phyloP scores from a whole-genome alignment of 805 yeast species.

The Grigorovia jiainica region DNA sequence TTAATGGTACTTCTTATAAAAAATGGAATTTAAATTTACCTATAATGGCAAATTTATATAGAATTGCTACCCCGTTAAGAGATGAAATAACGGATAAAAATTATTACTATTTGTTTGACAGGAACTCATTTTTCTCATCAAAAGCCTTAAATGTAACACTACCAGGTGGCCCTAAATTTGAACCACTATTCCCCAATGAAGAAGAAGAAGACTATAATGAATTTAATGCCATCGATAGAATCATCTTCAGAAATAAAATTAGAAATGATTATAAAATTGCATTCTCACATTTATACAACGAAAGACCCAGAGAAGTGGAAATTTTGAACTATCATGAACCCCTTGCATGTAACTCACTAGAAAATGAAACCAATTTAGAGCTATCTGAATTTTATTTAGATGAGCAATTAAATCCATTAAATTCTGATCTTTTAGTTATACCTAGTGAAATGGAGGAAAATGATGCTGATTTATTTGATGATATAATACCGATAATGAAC shows the following conservation, averaged over 20 bases:
- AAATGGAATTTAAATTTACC: conserved; percentile 57
- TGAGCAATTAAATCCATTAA: conserved; percentile 47
- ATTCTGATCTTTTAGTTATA: conserved; percentile 19
- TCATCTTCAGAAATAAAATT: conserved; percentile 68
- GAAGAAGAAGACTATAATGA: conserved; percentile 78
- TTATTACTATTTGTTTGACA: conserved; percentile 63
- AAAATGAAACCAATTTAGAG: conserved; percentile 36
- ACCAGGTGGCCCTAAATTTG: conserved; percentile 96
- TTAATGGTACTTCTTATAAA: conserved; percentile 71
- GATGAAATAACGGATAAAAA: conserved; percentile 51
- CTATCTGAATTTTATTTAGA: conserved; percentile 49
- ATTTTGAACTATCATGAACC: conserved; percentile 60
- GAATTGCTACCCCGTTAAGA: conserved; percentile 62
- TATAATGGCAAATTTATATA: conserved; percentile 55
- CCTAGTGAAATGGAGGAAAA: no score
- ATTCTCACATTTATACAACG: conserved; percentile 75
- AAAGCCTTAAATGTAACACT: conserved; percentile 79
- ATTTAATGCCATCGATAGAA: conserved; percentile 80
- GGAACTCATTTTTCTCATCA: conserved; percentile 76
- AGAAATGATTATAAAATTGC: conserved; percentile 82
- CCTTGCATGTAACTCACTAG: conserved; percentile 38
- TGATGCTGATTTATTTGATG: conserved; percentile 34
- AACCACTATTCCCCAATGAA: conserved; percentile 63
- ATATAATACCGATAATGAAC: conserved; percentile 43
- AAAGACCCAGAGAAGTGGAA: conserved; percentile 57